phyloP scores from a whole-genome alignment of 257 asterid genomes.

The Solanum sitiens region DNA sequence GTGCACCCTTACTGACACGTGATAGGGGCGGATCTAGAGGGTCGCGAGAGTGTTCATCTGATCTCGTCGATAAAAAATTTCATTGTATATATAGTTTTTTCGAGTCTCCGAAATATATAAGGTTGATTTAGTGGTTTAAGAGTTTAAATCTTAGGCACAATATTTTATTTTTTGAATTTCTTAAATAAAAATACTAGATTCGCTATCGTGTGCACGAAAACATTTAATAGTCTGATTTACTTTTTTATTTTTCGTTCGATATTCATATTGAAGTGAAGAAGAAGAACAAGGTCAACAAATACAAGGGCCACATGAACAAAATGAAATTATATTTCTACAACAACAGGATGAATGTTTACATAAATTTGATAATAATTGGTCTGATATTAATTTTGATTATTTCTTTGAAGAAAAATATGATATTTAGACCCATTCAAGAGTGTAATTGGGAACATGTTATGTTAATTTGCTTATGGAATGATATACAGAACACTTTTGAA shows the following conservation, averaged over 20 bases:
- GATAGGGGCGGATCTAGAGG: neutral
- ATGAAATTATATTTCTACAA: neutral
- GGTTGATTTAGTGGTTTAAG: neutral
- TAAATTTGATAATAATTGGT: neutral
- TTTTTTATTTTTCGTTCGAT: neutral
- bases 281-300: neutral
- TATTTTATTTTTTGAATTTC: neutral
- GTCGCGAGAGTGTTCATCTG: neutral
- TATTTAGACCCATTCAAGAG: neutral
- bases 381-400: neutral
- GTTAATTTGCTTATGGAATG: neutral
- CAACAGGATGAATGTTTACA: neutral
- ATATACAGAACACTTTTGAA: neutral
- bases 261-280: neutral
- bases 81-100: fast-evolving
- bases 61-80: neutral
- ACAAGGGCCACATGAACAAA: neutral
- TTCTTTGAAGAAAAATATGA: neutral
- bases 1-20: neutral
- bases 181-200: no score
- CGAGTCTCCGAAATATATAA: neutral
- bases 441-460: neutral
- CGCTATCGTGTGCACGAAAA: neutral
- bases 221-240: neutral
- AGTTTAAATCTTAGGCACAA: neutral